These are phyloP conservation scores for Calonectria pauciramosa DNA, from an alignment of 2,329 filamentous ascomycete species.

Conservation along the genomic window DNA sequence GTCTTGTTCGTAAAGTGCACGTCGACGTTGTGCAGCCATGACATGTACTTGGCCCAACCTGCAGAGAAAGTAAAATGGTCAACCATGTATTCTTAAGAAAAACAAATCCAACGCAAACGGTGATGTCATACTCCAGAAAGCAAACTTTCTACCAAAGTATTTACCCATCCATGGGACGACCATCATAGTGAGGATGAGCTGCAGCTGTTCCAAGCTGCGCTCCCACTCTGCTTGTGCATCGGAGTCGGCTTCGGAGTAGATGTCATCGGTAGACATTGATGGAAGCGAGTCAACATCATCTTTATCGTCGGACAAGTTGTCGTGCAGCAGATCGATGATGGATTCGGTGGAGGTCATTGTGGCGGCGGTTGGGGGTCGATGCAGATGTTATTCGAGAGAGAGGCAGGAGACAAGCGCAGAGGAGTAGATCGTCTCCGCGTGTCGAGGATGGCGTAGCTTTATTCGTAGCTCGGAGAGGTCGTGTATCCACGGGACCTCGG, in stretches of 20 bases:
- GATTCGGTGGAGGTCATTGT: slow-evolving; percentile 59
- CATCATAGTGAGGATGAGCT: slow-evolving; percentile 94
- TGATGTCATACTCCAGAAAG: slow-evolving; percentile 87
- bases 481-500: slow-evolving; percentile 25
- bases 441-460: slow-evolving; percentile 9
- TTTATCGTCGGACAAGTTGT: slow-evolving; percentile 62
- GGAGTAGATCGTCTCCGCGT: neutral
- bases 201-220: slow-evolving; percentile 91
- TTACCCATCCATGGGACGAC: slow-evolving; percentile 94
- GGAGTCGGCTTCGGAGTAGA: slow-evolving; percentile 73
- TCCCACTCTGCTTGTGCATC: slow-evolving; percentile 97
- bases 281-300: slow-evolving; percentile 75
- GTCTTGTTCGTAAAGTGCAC: slow-evolving; percentile 75
- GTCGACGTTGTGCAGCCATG: slow-evolving; percentile 89
- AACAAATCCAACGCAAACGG: neutral
- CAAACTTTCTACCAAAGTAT: slow-evolving; percentile 93
- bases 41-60: slow-evolving; percentile 96
- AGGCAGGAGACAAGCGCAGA: neutral
- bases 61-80: slow-evolving; percentile 18
- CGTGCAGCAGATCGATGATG: slow-evolving; percentile 65
- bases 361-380: slow-evolving; percentile 6
- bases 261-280: slow-evolving; percentile 71
- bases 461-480: slow-evolving; percentile 16
- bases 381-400: neutral
- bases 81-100: slow-evolving; percentile 22